Base-by-base conservation (phyloP, 2,329 filamentous ascomycete species). In the Monilinia polystroma region DNA sequence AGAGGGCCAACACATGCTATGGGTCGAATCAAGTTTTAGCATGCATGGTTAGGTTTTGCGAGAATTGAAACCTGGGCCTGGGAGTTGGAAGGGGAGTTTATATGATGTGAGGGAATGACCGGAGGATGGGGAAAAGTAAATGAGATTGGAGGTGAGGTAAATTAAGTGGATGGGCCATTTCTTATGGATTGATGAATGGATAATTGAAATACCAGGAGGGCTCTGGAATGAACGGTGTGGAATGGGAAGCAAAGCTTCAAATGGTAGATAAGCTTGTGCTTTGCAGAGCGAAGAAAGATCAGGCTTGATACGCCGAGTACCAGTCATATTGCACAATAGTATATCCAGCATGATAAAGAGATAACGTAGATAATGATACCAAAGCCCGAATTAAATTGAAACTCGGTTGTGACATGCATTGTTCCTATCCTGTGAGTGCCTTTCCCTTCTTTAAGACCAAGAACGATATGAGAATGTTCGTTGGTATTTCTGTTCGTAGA, bases 321-420 rank as follows among this genome's bases (percentile, higher is more conserved):
- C 45, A 60, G 20, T 26, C 20, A 49, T 49, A 32, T 60, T 43
- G 12, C 29, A 51, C 35, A 12, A 38, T 60, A 35, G 29, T 38
- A 60, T 18, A 51, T 38, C 12, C 29, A 60, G 47, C 29, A 51
- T 38, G 29, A 51, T 12, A 16, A 29, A 6, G 29, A 47, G 4
- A 35, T 38, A 18, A 60, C 18, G 29, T 49, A 51, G n/a, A 51
- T 38, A 49, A 60, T 60, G 45, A 60, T 38, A 51, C 29, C 45
- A 60, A 20, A 26, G 38, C 35, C 35, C 26, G 49, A 35, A 11
- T 38, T 3, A 3, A 51, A 32, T 12, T 8, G 20, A 23, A 3
- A 20, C 20, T 60, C 12, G 10, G 20, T 54, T n/a, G 16, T 38
- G 18, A 35, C 5, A 3, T 12, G 8, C n/a, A 26, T 11, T 26